Evolutionary conservation across 1,139 yeast genomes (phyloP).

Genomic region (Kodamaea alishanica): DNA sequence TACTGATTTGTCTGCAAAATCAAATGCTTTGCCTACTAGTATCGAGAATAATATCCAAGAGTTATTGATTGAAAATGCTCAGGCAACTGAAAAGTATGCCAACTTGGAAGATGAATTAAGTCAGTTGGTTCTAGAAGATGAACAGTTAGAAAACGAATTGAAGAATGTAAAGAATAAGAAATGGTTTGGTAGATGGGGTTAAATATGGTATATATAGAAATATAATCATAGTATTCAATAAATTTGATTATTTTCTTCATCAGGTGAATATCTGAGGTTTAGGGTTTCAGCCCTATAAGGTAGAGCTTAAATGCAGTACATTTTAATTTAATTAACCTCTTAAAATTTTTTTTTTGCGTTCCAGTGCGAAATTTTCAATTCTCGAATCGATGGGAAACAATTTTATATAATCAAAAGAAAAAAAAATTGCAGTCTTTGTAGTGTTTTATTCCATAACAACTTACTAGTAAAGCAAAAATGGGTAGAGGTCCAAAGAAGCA

Average conservation of each 20-base stretch:
- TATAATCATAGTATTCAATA: not conserved
- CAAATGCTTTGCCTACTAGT: conserved; percentile 35
- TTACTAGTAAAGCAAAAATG: conserved; percentile 16
- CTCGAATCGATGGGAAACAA: no score
- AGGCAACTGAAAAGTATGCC: conserved; percentile 56
- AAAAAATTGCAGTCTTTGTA: not conserved
- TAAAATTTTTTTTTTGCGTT: no score
- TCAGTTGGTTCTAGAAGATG: conserved; percentile 27
- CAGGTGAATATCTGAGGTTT: conserved; percentile 2
- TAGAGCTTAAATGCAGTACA: no score
- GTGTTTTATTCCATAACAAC: not conserved
- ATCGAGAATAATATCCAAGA: conserved; percentile 49
- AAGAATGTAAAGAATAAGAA: conserved; percentile 23
- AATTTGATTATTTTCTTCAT: not conserved
- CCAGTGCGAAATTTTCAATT: no score
- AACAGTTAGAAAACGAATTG: conserved; percentile 26
- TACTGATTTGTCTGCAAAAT: conserved; percentile 15
- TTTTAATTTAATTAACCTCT: not conserved
- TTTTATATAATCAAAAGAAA: not conserved
- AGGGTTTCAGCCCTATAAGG: conserved; percentile 13
- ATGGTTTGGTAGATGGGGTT: conserved; percentile 35
- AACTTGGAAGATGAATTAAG: conserved; percentile 48
- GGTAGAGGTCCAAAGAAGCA: conserved; percentile 64
- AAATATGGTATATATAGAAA: conserved; percentile 1
- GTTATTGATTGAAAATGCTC: conserved; percentile 47